phyloP scores from a whole-genome alignment of 2,329 filamentous ascomycete species.

The Sclerotinia minor region DNA sequence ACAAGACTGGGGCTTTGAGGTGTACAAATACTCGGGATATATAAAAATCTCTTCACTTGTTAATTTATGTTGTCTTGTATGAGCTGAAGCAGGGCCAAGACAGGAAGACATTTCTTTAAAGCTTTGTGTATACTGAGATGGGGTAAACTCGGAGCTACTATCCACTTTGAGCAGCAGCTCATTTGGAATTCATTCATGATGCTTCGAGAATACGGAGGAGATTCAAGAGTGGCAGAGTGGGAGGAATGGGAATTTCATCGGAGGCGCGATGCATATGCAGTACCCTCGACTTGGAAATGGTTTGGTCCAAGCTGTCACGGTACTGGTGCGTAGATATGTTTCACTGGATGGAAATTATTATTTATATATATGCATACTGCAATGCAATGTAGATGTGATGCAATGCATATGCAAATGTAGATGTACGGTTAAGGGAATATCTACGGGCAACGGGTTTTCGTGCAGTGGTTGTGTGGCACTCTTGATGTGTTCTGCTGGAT shows the following conservation, averaged over 20 bases:
- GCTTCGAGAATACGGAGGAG: not conserved
- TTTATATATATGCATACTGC: constrained; percentile 7
- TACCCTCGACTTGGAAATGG: not conserved
- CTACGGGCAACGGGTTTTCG: constrained; percentile 10
- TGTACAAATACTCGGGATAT: constrained; percentile 12
- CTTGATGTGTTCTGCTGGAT: not conserved
- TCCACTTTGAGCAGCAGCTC: not conserved
- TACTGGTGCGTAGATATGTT: not conserved
- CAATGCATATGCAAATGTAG: constrained; percentile 12
- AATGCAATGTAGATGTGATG: constrained; percentile 7
- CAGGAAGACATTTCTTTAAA: not conserved
- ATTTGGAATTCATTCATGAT: not conserved
- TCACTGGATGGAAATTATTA: not conserved
- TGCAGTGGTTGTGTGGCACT: constrained; percentile 7
- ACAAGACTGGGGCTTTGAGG: not conserved
- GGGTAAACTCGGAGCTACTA: not conserved
- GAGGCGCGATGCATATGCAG: not conserved
- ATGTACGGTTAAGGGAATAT: not conserved
- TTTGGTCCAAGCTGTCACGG: not conserved
- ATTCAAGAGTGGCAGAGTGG: not conserved
- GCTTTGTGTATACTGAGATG: not conserved
- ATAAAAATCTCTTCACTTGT: not conserved
- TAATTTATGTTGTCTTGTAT: constrained; percentile 11
- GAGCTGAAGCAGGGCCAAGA: constrained; percentile 12
- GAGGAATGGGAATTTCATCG: not conserved